Evolutionary conservation across 1,284 basidiomycete species (phyloP), one percentile per base, ranked within the genome.

Genomic region (Binderoboletus segoi): DNA sequence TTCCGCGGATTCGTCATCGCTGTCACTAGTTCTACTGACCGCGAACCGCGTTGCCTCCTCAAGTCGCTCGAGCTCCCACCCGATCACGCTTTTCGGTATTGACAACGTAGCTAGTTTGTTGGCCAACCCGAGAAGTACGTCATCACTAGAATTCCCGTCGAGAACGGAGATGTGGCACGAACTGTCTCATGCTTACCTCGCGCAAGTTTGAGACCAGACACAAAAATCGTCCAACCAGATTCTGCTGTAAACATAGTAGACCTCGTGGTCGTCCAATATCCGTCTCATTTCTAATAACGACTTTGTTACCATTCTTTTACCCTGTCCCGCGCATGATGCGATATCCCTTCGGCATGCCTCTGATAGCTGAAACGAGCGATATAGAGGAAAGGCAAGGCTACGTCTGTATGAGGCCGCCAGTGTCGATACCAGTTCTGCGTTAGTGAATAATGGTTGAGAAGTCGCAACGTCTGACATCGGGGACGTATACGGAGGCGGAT

Each of bases 161-260:
- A 54, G 56, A 52, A 24, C 54, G 18, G n/a, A 32, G 18, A 38
- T 20, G 6, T 28, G 43, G 15, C 30, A 8, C 32, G 4, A 51
- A 44, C 48, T 28, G 24, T 33, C 42, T 37, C 21, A 52, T 43
- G 43, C 66, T 78, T 62, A 86, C 90, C 78, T 82, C 26, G 85
- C 82, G 65, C 78, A 77, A 16, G 79, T 75, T 64, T 89, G 86
- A 38, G 81, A 75, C 90, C 90, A 92, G 18, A 84, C 79, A 63
- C 86, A 89, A 64, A 89, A 86, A 66, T 92, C 91, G 61, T 91
- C 86, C 41, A 91, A 61, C 90, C 90, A 93, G 43, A 92, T 81
- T 67, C 90, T 91, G 70, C 83, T 86, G 70, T 91, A 93, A 24
- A 91, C 78, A 68, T 91, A 91, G 73, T 92, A 93, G 13, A 89